These are phyloP conservation scores for Platismatia glauca DNA, from an alignment of 495 filamentous ascomycete species.

Conservation along the genomic window DNA sequence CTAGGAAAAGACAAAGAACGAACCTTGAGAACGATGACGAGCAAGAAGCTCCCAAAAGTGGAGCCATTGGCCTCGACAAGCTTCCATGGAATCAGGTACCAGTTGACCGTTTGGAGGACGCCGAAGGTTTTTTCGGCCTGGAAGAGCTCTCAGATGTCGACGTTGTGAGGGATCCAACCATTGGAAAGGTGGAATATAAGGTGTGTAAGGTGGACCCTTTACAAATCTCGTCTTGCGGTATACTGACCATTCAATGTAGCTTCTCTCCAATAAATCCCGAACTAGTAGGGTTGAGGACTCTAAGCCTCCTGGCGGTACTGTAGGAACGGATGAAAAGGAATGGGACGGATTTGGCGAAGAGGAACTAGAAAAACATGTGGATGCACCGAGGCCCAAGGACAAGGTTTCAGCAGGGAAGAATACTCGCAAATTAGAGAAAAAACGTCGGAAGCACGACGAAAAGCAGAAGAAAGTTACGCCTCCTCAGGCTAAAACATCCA, in stretches of 20 bases:
- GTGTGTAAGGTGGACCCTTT: conserved; percentile 14
- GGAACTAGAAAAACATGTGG: conserved; percentile 17
- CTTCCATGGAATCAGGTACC: conserved; percentile 75
- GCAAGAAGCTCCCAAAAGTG: conserved; percentile 1
- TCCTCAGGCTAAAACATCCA: neutral
- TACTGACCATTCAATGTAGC: neutral
- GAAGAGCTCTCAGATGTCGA: conserved; percentile 91
- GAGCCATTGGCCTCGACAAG: conserved; percentile 46
- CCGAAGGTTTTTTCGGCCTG: conserved; percentile 87
- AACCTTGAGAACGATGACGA: conserved; percentile 17
- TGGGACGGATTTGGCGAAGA: conserved; percentile 50
- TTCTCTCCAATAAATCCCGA: neutral
- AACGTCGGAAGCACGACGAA: neutral
- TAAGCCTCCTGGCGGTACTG: neutral
- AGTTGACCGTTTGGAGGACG: conserved; percentile 72
- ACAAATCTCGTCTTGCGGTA: neutral
- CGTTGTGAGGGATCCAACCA: conserved; percentile 50
- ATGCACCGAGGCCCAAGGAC: neutral
- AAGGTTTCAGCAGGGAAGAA: neutral
- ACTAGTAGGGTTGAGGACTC: neutral
- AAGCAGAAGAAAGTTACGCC: neutral
- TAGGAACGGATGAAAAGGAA: conserved; percentile 29
- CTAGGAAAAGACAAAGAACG: conserved; percentile 45
- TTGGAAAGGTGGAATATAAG: conserved; percentile 39
- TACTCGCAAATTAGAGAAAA: neutral